Percentiles rank a stretch among this genome's conserved stretches.
Conservation (phyloP, 2,329 filamentous ascomycete genomes). For the Aspergillus aculeatinus region DNA sequence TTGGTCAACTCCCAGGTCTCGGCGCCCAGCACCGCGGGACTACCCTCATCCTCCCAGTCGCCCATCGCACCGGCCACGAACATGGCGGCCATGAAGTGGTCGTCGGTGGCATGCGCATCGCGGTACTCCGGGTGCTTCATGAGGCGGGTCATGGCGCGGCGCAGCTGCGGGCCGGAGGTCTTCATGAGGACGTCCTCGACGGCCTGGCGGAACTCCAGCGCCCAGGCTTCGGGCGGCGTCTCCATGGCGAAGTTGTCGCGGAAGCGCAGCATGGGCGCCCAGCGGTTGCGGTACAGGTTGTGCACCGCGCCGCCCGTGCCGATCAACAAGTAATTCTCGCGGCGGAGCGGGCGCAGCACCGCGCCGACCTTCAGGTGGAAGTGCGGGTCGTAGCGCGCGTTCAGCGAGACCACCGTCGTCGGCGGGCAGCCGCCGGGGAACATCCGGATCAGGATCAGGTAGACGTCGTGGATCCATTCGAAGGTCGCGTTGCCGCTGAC, state of each 20-base stretch:
- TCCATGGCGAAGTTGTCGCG: constrained; percentile 63
- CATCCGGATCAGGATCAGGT: constrained; percentile 68
- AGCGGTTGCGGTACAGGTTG: constrained; percentile 67
- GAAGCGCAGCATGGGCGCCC: constrained; percentile 63
- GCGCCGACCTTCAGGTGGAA: constrained; percentile 59
- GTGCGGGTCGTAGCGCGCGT: constrained; percentile 53
- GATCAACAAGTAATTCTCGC: constrained; percentile 58
- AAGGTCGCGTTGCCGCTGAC: constrained; percentile 56
- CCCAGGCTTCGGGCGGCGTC: constrained; percentile 58
- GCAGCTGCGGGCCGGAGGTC: constrained; percentile 54
- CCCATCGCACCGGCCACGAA: constrained; percentile 62
- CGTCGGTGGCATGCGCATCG: constrained; percentile 68
- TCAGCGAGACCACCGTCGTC: constrained; percentile 58
- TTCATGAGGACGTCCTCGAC: constrained; percentile 60
- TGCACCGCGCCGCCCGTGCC: constrained; percentile 66
- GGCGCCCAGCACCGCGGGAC: constrained; percentile 40
- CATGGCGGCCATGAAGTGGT: constrained; percentile 66
- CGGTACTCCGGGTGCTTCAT: constrained; percentile 68
- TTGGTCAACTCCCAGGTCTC: constrained; percentile 68
- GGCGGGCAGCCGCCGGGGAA: constrained; percentile 65
- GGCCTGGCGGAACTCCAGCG: constrained; percentile 65
- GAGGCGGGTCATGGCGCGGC: constrained; percentile 57
- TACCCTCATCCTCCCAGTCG: constrained; percentile 47
- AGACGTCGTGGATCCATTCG: constrained; percentile 73
- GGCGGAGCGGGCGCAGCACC: constrained; percentile 56